phyloP scores from a whole-genome alignment of 495 filamentous ascomycete genomes.

The Trichoderma orchidacearum region DNA sequence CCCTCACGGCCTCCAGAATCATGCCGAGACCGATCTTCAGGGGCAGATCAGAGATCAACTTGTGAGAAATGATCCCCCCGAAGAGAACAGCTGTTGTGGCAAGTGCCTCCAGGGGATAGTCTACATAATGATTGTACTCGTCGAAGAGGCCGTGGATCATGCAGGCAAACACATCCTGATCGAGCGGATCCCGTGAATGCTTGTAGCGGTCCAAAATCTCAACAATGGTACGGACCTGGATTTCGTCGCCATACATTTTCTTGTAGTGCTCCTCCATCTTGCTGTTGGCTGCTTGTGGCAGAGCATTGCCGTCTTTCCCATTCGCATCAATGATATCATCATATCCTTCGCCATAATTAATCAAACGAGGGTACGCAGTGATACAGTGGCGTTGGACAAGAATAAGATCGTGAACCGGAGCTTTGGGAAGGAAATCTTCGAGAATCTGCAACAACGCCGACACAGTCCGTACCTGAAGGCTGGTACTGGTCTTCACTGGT shows the following conservation, averaged over 20 bases:
- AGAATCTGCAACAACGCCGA: slow-evolving; percentile 66
- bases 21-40: slow-evolving; percentile 86
- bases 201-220: slow-evolving; percentile 73
- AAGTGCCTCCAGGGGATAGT: slow-evolving; percentile 86
- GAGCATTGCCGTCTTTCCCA: slow-evolving; percentile 59
- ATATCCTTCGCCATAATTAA: slow-evolving; percentile 87
- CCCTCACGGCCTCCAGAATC: slow-evolving; percentile 87
- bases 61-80: slow-evolving; percentile 88
- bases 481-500: slow-evolving; percentile 29
- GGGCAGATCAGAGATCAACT: slow-evolving; percentile 76
- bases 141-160: slow-evolving; percentile 98
- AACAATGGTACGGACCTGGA: slow-evolving; percentile 68
- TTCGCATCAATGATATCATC: slow-evolving; percentile 84
- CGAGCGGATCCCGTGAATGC: slow-evolving; percentile 61
- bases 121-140: slow-evolving; percentile 87
- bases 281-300: slow-evolving; percentile 65
- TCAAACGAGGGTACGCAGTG: slow-evolving; percentile 83
- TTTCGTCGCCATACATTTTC: slow-evolving; percentile 84
- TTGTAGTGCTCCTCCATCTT: slow-evolving; percentile 97
- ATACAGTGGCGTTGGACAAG: slow-evolving; percentile 73
- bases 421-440: slow-evolving; percentile 43
- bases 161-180: slow-evolving; percentile 91
- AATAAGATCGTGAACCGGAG: slow-evolving; percentile 34
- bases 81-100: slow-evolving; percentile 94
- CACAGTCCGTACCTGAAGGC: slow-evolving; percentile 73